These are phyloP conservation scores for Hypoxylon subgilvum DNA, from an alignment of 495 filamentous ascomycete genomes.

Conservation along the genomic window DNA sequence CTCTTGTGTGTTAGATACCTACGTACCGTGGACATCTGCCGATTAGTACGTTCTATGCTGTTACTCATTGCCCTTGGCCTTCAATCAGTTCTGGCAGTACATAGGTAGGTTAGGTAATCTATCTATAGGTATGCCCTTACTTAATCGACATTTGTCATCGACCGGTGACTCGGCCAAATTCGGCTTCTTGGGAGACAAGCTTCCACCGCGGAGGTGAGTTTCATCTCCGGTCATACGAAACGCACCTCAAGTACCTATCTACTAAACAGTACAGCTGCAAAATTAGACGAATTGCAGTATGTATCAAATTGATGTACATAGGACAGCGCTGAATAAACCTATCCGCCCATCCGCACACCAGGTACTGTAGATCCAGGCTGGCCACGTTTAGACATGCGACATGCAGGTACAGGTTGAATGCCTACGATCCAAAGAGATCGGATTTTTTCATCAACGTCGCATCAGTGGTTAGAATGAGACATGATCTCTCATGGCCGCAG, in stretches of 20 bases:
- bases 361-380: too few relatives aligned
- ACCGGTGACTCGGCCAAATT: conserved; percentile 23
- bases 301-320: too few relatives aligned
- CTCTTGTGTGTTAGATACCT: too few relatives aligned
- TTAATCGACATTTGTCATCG: conserved; percentile 25
- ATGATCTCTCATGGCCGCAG: conserved; percentile 11
- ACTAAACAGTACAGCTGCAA: too few relatives aligned
- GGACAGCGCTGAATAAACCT: too few relatives aligned
- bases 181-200: neutral
- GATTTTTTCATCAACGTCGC: conserved; percentile 18
- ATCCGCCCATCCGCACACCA: conserved; percentile 24
- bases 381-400: neutral
- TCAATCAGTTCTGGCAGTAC: too few relatives aligned
- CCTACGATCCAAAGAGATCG: neutral
- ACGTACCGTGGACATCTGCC: too few relatives aligned
- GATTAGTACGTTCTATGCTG: too few relatives aligned
- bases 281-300: too few relatives aligned
- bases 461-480: conserved; percentile 27
- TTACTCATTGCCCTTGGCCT: neutral
- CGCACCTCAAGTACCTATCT: too few relatives aligned
- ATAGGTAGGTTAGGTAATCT: neutral
- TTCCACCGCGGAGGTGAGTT: conserved; percentile 12
- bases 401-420: conserved; percentile 26
- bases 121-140: conserved; percentile 9
- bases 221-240: conserved; percentile 11